Evolutionary conservation across 2,329 filamentous ascomycete species (phyloP).

Genomic region (Botrytis hyacinthi): DNA sequence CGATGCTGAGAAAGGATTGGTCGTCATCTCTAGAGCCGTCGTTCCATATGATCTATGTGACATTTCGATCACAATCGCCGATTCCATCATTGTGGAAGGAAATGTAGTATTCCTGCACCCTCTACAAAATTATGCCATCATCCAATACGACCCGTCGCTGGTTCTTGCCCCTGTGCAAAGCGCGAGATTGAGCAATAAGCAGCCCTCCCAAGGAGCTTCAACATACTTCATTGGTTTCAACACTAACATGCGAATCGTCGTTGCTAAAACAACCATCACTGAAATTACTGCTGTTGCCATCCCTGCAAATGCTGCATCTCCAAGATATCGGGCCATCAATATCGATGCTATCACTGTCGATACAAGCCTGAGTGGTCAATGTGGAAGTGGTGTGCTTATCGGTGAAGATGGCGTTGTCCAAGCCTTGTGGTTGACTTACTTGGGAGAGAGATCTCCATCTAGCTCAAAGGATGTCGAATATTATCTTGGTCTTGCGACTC

Average conservation of each 20-base stretch:
- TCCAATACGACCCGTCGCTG: conserved; percentile 89
- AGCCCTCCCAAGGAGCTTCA: conserved; percentile 87
- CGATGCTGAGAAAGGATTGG: conserved; percentile 91
- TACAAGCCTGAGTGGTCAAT: conserved; percentile 85
- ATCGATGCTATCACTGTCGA: conserved; percentile 97
- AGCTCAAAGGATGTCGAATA: conserved; percentile 92
- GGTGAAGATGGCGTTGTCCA: conserved; percentile 89
- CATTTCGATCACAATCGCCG: conserved; percentile 92
- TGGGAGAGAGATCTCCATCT: conserved; percentile 79
- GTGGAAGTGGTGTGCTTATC: conserved; percentile 89
- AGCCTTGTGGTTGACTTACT: conserved; percentile 93
- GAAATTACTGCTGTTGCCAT: conserved; percentile 97
- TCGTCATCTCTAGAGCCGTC: conserved; percentile 89
- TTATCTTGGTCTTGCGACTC: conserved; percentile 86
- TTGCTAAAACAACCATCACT: conserved; percentile 90
- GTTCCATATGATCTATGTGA: conserved; percentile 97
- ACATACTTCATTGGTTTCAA: conserved; percentile 99
- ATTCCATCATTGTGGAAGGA: conserved; percentile 90
- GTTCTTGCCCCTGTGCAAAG: conserved; percentile 93
- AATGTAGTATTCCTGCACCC: conserved; percentile 96
- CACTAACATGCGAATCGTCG: conserved; percentile 87
- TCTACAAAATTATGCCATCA: conserved; percentile 91
- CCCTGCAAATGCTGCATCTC: conserved; percentile 86
- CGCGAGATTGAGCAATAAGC: conserved; percentile 75
- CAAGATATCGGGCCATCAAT: conserved; percentile 91